Evolutionary conservation across 495 filamentous ascomycete genomes (phyloP), one percentile per base, ranked within the genome.

Genomic region (Talaromyces adpressus): DNA sequence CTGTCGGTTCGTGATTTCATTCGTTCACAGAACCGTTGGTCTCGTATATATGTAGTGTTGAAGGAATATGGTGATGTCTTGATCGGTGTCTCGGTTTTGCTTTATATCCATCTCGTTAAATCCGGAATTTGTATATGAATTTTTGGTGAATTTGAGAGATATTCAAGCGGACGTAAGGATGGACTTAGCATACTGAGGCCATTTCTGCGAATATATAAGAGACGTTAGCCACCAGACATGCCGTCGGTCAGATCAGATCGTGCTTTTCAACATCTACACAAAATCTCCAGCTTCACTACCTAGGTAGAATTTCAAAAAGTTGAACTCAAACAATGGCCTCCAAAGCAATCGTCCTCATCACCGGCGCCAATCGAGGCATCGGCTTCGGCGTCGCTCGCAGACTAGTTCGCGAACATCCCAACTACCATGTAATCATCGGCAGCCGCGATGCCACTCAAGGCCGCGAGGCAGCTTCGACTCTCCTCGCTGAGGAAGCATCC

Each of bases 291-390:
- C 3, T 25, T 12, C 32, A 41, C 22, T 29, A n/a, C n/a, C n/a
- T n/a, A n/a, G n/a, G n/a, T n/a, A 54, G 6, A 4, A 20, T 54
- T 16, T 16, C 11, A 3, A 14, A 27, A 23, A 34, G 16, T 4
- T 25, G 9, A 51, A 51, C 1, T 22, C 8, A 22, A 22, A 23
- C 20, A 29, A 62, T 62, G 60, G n/a, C 67, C 25, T 20, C 63
- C 29, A 65, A 67, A 57, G 66, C 63, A 23, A 72, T 82, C 30
- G 74, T 73, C 36, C 74, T 80, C 32, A 72, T 77, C 56, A 75
- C 77, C 60, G 79, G 80, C 20, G 77, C 70, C 12, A 83, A 82
- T 66, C 71, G 73, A 63, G 79, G 81, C 7, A 73, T 83, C 54
- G 77, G 80, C 18, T 76, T 74, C 57, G 76, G 71, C 39, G 71